Evolutionary conservation across 2,329 filamentous ascomycete species (phyloP).

Genomic region (Annulohypoxylon truncatum): DNA sequence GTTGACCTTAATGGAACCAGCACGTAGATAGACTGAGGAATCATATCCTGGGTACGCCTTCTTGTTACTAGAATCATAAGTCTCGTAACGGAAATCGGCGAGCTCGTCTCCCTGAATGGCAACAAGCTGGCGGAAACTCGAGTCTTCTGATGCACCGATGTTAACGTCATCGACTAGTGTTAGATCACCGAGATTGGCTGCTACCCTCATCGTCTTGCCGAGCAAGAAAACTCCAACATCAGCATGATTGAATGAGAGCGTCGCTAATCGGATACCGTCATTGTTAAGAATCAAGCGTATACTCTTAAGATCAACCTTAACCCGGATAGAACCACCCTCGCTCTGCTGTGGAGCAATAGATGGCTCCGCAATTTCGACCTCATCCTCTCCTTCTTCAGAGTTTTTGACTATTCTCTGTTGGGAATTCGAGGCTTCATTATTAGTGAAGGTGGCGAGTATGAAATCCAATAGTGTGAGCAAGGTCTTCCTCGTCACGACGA

Average conservation of each 20-base stretch:
- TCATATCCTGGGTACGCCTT: slow-evolving; percentile 93
- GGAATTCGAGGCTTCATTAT: slow-evolving; percentile 56
- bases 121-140: slow-evolving; percentile 84
- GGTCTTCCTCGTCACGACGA: slow-evolving; percentile 93
- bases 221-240: slow-evolving; percentile 90
- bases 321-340: slow-evolving; percentile 81
- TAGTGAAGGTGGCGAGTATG: slow-evolving; percentile 89
- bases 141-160: slow-evolving; percentile 83
- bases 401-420: slow-evolving; percentile 51
- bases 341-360: slow-evolving; percentile 52
- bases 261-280: slow-evolving; percentile 93
- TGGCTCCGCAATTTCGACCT: slow-evolving; percentile 54
- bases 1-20: slow-evolving; percentile 95
- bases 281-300: slow-evolving; percentile 97
- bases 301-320: slow-evolving; percentile 93
- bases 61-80: slow-evolving; percentile 78
- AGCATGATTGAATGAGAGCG: slow-evolving; percentile 90
- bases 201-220: slow-evolving; percentile 87
- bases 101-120: slow-evolving; percentile 96
- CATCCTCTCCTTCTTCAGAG: slow-evolving; percentile 53
- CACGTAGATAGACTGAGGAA: slow-evolving; percentile 87
- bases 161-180: slow-evolving; percentile 95
- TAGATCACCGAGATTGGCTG: slow-evolving; percentile 86
- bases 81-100: slow-evolving; percentile 97
- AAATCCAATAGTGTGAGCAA: slow-evolving; percentile 94